phyloP scores from a whole-genome alignment of 106 monocot species.

The Allium cepa region DNA sequence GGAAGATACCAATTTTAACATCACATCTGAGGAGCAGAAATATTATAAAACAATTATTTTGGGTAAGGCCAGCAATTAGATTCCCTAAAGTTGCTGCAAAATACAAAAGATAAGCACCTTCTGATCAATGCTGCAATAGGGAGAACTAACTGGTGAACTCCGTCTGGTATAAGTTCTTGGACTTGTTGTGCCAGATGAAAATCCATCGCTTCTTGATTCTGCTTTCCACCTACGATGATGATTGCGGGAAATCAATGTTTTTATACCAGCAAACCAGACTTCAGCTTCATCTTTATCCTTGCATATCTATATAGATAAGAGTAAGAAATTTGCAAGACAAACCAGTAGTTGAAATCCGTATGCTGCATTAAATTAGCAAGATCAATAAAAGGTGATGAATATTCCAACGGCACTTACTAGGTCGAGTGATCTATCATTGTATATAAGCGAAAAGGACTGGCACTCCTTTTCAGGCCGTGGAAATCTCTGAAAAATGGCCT shows the following conservation, averaged over 20 bases:
- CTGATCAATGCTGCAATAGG: slow-evolving; percentile 67
- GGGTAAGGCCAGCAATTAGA: too few relatives aligned
- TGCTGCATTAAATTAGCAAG: too few relatives aligned
- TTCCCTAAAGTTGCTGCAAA: not conserved
- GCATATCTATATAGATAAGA: slow-evolving; percentile 58
- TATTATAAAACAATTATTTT: too few relatives aligned
- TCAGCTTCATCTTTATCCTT: slow-evolving; percentile 99
- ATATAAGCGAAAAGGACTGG: slow-evolving; percentile 96
- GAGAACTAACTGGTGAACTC: slow-evolving; percentile 71
- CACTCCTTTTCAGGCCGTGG: slow-evolving; percentile 98
- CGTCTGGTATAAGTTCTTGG: slow-evolving; percentile 74
- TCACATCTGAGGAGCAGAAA: too few relatives aligned
- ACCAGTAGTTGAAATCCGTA: too few relatives aligned
- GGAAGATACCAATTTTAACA: too few relatives aligned
- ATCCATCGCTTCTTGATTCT: slow-evolving; percentile 80
- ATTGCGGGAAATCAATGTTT: slow-evolving; percentile 84
- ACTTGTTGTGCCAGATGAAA: slow-evolving; percentile 77
- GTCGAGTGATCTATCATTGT: slow-evolving; percentile 83
- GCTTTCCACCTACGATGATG: slow-evolving; percentile 73
- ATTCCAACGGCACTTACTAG: slow-evolving; percentile 44
- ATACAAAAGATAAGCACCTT: slow-evolving; percentile 38
- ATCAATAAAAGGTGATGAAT: not conserved
- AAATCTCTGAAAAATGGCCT: slow-evolving; percentile 97
- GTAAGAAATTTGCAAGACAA: slow-evolving; percentile 4
- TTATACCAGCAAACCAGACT: slow-evolving; percentile 98